Evolutionary conservation across 345 rosid genomes (phyloP), one percentile per base, ranked within the genome.

Genomic region (Syzygium aromaticum): DNA sequence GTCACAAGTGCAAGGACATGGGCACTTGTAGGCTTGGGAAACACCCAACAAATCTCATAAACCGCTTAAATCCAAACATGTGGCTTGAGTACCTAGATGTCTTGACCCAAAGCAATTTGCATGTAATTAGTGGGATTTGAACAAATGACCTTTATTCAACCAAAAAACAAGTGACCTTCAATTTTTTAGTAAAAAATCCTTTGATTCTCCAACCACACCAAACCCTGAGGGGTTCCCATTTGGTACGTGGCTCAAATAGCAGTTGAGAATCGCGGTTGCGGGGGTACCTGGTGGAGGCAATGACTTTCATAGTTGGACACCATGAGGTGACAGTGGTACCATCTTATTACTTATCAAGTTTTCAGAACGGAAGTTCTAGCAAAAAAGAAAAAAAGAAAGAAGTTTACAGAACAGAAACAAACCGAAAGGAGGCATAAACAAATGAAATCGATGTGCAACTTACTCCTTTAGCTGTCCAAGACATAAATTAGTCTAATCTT

Each of bases 21-120:
- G 22, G 25, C 80, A 73, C 49, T 2, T 2, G 0, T 73, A 19
- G 27, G 25, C 6, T 0, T 19, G 1, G 49, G 23, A 73, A 38
- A 0, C 27, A 4, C 25, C 14, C 1, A 19, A 0, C 5, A 33
- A 73, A 5, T 0, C 3, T 3, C 3, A 19, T 19, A 7, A 73
- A 38, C 14, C 14, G 1, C 7, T 38, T 19, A 38, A 73, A 27
- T 73, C 14, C 8, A 73, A 38, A 73, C 9, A 6, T 38, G 19
- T 38, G 25, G 0, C 25, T 73, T 73, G 38, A 38, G 12, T 73
- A 73, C 1, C 5, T 5, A 33, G 49, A 7, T 73, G 49, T 38
- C 27, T 73, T 10, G 22, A 38, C 49, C 49, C 11, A 19, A 73
- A 33, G 25, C 3, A 73, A 33, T 33, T 33, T 38, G 12, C 27